Percentiles rank a stretch among this genome's conserved stretches.
Evolutionary conservation across 306 rosid genomes (phyloP).

Genomic region (Cicer chorassanicum): DNA sequence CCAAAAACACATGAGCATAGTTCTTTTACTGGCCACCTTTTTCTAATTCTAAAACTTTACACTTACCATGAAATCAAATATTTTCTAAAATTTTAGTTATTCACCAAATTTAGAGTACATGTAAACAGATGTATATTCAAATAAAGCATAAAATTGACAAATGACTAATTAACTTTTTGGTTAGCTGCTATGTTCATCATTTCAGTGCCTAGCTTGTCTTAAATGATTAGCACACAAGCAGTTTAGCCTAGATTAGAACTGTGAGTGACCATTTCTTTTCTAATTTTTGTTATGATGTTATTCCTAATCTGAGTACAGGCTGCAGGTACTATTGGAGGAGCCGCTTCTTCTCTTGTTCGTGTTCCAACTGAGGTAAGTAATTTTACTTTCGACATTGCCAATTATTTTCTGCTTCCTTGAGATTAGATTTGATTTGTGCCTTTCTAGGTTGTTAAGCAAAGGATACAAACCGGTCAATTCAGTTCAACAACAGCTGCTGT

Average conservation of each 20-base stretch:
- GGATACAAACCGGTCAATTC: slow-evolving; percentile 61
- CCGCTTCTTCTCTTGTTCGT: slow-evolving; percentile 76
- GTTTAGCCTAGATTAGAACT: slow-evolving; percentile 7
- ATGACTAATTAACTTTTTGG: slow-evolving; percentile 22
- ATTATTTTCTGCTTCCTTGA: slow-evolving; percentile 26
- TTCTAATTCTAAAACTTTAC: too few relatives aligned
- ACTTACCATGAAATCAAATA: too few relatives aligned
- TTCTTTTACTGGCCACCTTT: slow-evolving; percentile 15
- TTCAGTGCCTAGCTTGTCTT: slow-evolving; percentile 24
- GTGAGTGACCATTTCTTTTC: slow-evolving; percentile 1
- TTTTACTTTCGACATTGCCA: slow-evolving; percentile 27
- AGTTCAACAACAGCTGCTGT: slow-evolving; percentile 55
- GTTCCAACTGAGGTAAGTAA: slow-evolving; percentile 81
- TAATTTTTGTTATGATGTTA: slow-evolving; percentile 41
- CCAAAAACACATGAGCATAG: slow-evolving; percentile 3
- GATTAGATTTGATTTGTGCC: slow-evolving; percentile 39
- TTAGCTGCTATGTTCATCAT: slow-evolving; percentile 20
- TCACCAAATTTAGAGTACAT: not conserved
- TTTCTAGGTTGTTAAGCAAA: slow-evolving; percentile 69
- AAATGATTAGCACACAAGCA: slow-evolving; percentile 10
- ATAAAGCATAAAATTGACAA: not conserved
- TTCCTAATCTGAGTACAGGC: slow-evolving; percentile 60
- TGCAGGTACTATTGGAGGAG: slow-evolving; percentile 81
- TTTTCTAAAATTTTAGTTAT: too few relatives aligned
- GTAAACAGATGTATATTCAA: slow-evolving; percentile 9